phyloP scores from a whole-genome alignment of 2,329 filamentous ascomycete genomes.

The Colletotrichum tofieldiae region DNA sequence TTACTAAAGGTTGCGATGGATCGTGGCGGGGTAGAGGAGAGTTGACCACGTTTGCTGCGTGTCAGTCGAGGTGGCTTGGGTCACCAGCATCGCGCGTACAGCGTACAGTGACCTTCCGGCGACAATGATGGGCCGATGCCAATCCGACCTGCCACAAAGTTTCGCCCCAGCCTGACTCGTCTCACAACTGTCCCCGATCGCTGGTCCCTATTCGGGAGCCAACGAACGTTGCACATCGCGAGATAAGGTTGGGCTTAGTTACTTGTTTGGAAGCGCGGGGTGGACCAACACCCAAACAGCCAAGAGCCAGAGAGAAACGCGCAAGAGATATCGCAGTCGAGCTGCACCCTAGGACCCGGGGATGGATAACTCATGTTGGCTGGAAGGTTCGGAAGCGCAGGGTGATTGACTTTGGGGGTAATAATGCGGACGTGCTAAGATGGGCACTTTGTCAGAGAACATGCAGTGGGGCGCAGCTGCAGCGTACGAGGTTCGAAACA shows the following conservation, averaged over 20 bases:
- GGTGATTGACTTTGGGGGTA: constrained; percentile 1
- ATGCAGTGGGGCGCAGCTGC: constrained; percentile 11
- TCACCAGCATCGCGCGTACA: background rate
- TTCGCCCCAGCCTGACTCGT: constrained; percentile 7
- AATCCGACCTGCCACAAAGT: background rate
- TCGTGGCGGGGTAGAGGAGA: constrained; percentile 12
- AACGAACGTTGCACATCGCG: constrained; percentile 7
- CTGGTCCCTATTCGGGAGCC: constrained; percentile 18
- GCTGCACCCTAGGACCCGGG: constrained; percentile 9
- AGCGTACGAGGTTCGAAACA: constrained; percentile 15
- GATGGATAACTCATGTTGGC: constrained; percentile 8
- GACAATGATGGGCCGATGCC: background rate
- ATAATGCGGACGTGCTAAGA: constrained; percentile 1
- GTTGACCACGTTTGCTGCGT: background rate
- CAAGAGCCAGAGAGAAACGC: constrained; percentile 3
- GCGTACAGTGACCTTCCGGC: constrained; percentile 13
- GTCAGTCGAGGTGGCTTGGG: constrained; percentile 1
- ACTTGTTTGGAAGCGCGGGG: background rate
- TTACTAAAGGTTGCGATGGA: background rate
- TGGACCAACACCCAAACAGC: too few species aligned
- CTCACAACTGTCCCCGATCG: background rate
- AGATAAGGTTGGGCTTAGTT: constrained; percentile 30
- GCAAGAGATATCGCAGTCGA: background rate
- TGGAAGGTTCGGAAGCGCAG: background rate
- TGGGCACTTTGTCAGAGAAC: background rate